phyloP scores from a whole-genome alignment of 257 asterid genomes.

The Nicotiana noctiflora region DNA sequence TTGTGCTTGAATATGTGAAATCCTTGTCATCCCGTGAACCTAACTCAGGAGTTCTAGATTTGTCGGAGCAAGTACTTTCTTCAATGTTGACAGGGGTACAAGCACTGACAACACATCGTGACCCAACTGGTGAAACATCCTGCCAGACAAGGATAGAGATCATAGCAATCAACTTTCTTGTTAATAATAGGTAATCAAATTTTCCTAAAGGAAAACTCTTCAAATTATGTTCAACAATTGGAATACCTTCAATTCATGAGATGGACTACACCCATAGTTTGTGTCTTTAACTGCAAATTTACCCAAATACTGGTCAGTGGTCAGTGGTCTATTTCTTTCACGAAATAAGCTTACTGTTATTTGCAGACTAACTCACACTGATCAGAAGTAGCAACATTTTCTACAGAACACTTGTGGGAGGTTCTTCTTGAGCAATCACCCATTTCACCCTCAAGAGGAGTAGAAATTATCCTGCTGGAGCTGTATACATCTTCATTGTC shows the following conservation, averaged over 20 bases:
- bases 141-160: slow-evolving; percentile 22
- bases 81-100: slow-evolving; percentile 33
- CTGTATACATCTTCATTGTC: slow-evolving; percentile 36
- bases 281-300: slow-evolving; percentile 43
- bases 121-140: slow-evolving; percentile 57
- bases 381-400: slow-evolving; percentile 69
- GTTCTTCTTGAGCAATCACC: slow-evolving; percentile 27
- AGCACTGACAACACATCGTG: slow-evolving; percentile 40
- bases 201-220: neutral
- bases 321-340: slow-evolving; percentile 19
- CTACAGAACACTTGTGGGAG: slow-evolving; percentile 27
- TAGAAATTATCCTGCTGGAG: slow-evolving; percentile 27
- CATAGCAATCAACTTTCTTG: neutral
- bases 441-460: slow-evolving; percentile 33
- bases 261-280: slow-evolving; percentile 25
- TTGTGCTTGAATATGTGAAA: slow-evolving; percentile 28
- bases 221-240: slow-evolving; percentile 15
- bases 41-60: slow-evolving; percentile 34
- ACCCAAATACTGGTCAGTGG: slow-evolving; percentile 24
- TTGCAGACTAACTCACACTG: slow-evolving; percentile 45
- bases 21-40: slow-evolving; percentile 25
- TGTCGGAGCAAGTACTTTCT: slow-evolving; percentile 46
- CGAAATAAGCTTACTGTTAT: slow-evolving; percentile 3
- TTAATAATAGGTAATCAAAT: slow-evolving; percentile 12
- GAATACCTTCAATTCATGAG: slow-evolving; percentile 45